Percentiles rank a stretch among this genome's conserved stretches.
Evolutionary conservation across 495 filamentous ascomycete genomes (phyloP).

Genomic region (Aspergillus sclerotiicarbonarius): DNA sequence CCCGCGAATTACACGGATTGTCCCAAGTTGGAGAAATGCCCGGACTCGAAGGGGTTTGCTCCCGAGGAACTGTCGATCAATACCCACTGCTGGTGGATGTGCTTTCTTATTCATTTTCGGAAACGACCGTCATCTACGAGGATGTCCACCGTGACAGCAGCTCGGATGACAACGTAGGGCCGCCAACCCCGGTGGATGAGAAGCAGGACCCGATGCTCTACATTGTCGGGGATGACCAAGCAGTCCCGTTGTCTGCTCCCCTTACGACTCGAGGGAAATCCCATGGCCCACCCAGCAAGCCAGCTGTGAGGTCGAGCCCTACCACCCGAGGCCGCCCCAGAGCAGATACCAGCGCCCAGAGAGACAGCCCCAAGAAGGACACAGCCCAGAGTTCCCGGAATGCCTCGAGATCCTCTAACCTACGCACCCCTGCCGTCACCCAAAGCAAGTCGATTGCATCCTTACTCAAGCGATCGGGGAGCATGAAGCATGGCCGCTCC

Average conservation of each 20-base stretch:
- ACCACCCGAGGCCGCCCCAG: background rate
- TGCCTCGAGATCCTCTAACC: background rate
- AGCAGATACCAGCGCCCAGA: background rate
- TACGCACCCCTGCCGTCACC: background rate
- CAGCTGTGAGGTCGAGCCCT: background rate
- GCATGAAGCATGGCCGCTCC: conserved; percentile 13
- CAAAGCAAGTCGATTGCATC: conserved; percentile 5
- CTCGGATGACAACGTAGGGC: conserved; percentile 38
- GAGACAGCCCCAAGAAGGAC: conserved; percentile 3
- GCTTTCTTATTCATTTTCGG: conserved; percentile 18
- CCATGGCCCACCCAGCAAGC: too few species aligned
- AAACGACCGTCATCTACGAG: conserved; percentile 4
- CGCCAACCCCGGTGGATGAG: conserved; percentile 30
- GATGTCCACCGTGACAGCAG: conserved; percentile 22
- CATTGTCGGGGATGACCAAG: conserved; percentile 8
- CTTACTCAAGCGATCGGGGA: conserved; percentile 23
- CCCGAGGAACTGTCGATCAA: conserved; percentile 47
- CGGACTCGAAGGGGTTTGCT: conserved; percentile 37
- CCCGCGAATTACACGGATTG: conserved; percentile 39
- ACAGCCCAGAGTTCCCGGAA: conserved; percentile 1
- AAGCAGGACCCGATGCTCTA: conserved; percentile 22
- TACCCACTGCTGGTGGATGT: conserved; percentile 41
- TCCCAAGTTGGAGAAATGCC: conserved; percentile 33
- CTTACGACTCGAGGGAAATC: conserved; percentile 12
- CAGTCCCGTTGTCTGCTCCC: conserved; percentile 9